Evolutionary conservation across 78 protist genomes (phyloP).

Genomic region (Dictyostelium firmibasis): DNA sequence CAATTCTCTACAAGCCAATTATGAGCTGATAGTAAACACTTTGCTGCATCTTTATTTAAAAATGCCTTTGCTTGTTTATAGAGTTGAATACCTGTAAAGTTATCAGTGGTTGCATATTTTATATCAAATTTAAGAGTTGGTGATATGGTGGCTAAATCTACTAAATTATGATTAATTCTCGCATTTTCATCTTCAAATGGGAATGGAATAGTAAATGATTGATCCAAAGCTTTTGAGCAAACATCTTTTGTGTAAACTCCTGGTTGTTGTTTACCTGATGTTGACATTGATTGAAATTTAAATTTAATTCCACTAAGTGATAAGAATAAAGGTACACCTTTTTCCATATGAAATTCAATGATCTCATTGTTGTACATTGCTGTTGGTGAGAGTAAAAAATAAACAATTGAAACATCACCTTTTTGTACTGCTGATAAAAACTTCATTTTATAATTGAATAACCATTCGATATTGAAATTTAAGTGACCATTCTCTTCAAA

Average conservation of each 20-base stretch:
- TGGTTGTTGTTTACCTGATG: not conserved
- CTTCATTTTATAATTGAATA: conserved; percentile 10
- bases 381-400: conserved; percentile 1
- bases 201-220: conserved; percentile 8
- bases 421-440: not conserved
- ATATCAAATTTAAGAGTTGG: conserved; percentile 15
- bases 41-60: conserved; percentile 28
- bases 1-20: conserved; percentile 27
- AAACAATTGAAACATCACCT: not conserved
- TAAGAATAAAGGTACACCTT: not conserved
- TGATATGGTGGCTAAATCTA: conserved; percentile 21
- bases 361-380: conserved; percentile 41
- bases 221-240: not conserved
- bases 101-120: conserved; percentile 51
- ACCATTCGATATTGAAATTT: conserved; percentile 38
- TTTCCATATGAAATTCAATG: not conserved
- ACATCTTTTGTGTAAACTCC: conserved; percentile 4
- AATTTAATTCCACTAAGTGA: conserved; percentile 32
- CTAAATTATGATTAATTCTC: not conserved
- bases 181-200: not conserved
- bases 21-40: conserved; percentile 19
- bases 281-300: not conserved
- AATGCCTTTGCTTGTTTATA: conserved; percentile 14
- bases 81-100: conserved; percentile 26
- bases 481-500: conserved; percentile 59